Conservation (phyloP, 75 land plant genomes). For the Chamaecyparis obtusa region DNA sequence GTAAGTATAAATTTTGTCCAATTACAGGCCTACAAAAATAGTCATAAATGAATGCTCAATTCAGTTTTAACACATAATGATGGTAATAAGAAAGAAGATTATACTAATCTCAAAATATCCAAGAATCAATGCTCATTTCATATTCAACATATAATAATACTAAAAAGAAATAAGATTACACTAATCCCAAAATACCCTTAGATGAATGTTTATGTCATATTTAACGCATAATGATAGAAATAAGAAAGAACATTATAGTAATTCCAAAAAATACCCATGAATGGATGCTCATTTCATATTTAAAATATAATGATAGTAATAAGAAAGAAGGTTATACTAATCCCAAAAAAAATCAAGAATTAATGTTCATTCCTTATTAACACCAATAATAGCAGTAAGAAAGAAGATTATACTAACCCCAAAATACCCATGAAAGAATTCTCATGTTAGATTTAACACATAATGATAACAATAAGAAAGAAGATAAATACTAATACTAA, state of each 20-base stretch:
- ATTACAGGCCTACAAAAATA: slow-evolving; percentile 13
- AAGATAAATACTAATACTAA: too few relatives aligned
- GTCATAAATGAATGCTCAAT: not conserved
- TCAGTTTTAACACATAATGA: not conserved
- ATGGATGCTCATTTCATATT: not conserved
- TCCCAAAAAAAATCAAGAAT: too few relatives aligned
- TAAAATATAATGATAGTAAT: not conserved
- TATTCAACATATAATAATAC: not conserved
- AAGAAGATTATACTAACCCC: not conserved
- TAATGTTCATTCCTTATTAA: not conserved
- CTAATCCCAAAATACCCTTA: not conserved
- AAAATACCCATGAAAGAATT: not conserved
- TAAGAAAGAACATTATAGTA: too few relatives aligned
- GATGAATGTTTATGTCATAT: too few relatives aligned
- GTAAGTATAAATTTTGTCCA: slow-evolving; percentile 9
- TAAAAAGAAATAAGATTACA: not conserved
- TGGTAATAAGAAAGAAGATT: not conserved
- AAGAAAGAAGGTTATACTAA: not conserved
- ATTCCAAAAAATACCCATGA: not conserved
- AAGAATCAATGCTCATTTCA: not conserved
- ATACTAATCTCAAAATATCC: not conserved
- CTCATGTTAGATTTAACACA: too few relatives aligned
- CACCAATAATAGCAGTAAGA: not conserved
- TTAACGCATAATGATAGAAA: too few relatives aligned
- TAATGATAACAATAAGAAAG: too few relatives aligned